Evolutionary conservation across 768 basidiomycete species (phyloP), one percentile per base, ranked within the genome.

Genomic region (Lactarius sanguifluus): DNA sequence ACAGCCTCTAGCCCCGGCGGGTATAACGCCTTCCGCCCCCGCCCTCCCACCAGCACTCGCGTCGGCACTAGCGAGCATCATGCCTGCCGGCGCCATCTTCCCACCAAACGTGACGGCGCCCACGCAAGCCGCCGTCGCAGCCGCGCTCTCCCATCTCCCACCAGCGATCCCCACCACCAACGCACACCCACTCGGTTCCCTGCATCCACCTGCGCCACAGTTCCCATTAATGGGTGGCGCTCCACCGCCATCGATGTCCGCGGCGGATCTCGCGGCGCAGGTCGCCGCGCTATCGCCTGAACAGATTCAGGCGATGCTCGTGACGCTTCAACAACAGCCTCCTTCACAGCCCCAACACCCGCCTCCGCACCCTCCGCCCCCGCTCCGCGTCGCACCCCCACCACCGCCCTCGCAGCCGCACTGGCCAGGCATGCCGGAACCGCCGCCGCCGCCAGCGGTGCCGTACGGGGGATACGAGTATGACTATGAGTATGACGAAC

Each of bases 281-380:
- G 85, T 92, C 7, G 87, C 90, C 7, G 80, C 86, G 41, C 81
- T 92, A 18, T 90, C 89, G 2, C 89, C 89, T 0, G 90, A 90
- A 58, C 91, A 92, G 73, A 85, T 92, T 43, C 86, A 89, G 67
- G 75, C 82, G 57, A 84, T 92, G 76, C 77, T 92, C 15, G 82
- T 83, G 41, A 81, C 87, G 0, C 79, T 92, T 5, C 74, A 78
- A 20, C 66, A 64, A 2, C 64, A 65, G 7, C 64, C 43, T 12
- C 13, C 20, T 3, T n/a, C 57, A 18, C 18, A 28, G 16, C 2
- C 60, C 3, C 54, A 55, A 30, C 54, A 55, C 8, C 36, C 32
- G 4, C 45, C 30, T 32, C 32, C 58, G 5, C 65, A 28, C 1
- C 45, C 43, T 5, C 55, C 52, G 47, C 20, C 30, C 13, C 38